Conservation (phyloP, 75 land plant species). For the Picea glauca region DNA sequence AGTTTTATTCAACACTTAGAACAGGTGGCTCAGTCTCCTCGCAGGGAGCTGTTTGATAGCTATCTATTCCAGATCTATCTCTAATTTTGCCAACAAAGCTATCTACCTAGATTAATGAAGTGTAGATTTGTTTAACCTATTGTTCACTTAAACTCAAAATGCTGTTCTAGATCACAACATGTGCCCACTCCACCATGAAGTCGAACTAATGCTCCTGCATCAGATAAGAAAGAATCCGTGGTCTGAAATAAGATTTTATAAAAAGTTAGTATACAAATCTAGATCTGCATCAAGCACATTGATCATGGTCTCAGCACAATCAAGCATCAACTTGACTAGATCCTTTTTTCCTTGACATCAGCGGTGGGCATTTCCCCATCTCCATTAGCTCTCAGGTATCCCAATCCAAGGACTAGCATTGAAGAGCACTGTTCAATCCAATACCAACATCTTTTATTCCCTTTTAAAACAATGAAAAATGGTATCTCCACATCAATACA, state of each 20-base stretch:
- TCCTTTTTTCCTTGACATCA: constrained; percentile 23
- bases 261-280: constrained; percentile 19
- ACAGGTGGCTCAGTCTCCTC: too few species aligned
- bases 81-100: too few species aligned
- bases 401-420: constrained; percentile 44
- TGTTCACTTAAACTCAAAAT: too few species aligned
- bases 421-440: constrained; percentile 30
- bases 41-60: too few species aligned
- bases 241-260: neutral
- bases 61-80: too few species aligned
- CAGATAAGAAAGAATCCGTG: too few species aligned
- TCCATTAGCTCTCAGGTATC: constrained; percentile 26
- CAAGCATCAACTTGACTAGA: constrained; percentile 42
- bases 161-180: too few species aligned
- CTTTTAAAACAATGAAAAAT: neutral
- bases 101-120: too few species aligned
- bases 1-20: too few species aligned
- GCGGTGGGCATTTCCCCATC: constrained; percentile 12
- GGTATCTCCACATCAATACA: neutral
- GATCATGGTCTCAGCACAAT: constrained; percentile 48
- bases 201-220: too few species aligned
- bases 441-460: neutral
- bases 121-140: too few species aligned
- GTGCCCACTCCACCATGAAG: too few species aligned
- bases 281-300: constrained; percentile 43